phyloP scores from a whole-genome alignment of 805 yeast species.

The Ogataea paraovalis region DNA sequence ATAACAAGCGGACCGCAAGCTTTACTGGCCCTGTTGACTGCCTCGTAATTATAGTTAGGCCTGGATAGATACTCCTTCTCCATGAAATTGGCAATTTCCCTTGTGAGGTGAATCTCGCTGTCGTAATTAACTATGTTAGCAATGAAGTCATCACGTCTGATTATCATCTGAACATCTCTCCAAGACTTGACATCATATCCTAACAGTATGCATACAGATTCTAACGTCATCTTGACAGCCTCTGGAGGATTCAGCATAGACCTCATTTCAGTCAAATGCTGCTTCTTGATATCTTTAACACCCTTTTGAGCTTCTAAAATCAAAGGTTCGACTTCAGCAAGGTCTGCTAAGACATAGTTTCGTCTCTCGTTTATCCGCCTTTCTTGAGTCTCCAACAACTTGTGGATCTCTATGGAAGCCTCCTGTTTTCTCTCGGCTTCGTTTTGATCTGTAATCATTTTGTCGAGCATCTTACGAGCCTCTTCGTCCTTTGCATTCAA shows the following conservation, averaged over 20 bases:
- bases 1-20: constrained; percentile 90
- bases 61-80: constrained; percentile 55
- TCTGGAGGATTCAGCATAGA: constrained; percentile 90
- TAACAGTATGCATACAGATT: constrained; percentile 79
- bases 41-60: constrained; percentile 62
- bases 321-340: constrained; percentile 80
- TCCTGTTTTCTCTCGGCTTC: constrained; percentile 90
- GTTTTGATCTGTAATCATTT: constrained; percentile 79
- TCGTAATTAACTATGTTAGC: constrained; percentile 74
- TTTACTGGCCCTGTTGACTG: constrained; percentile 84
- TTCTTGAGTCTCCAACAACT: constrained; percentile 66
- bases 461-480: constrained; percentile 67
- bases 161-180: constrained; percentile 80
- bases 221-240: constrained; percentile 78
- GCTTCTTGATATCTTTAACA: constrained; percentile 89
- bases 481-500: constrained; percentile 57
- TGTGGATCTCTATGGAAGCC: constrained; percentile 73
- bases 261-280: constrained; percentile 83
- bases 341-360: constrained; percentile 52
- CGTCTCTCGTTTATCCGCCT: constrained; percentile 51
- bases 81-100: constrained; percentile 52
- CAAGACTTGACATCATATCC: constrained; percentile 67
- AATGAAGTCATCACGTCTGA: constrained; percentile 84
- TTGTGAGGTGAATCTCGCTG: constrained; percentile 52
- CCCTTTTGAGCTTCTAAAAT: constrained; percentile 80